These are phyloP conservation scores for Prunus salicina DNA, from an alignment of 306 rosid genomes.

Conservation along the genomic window DNA sequence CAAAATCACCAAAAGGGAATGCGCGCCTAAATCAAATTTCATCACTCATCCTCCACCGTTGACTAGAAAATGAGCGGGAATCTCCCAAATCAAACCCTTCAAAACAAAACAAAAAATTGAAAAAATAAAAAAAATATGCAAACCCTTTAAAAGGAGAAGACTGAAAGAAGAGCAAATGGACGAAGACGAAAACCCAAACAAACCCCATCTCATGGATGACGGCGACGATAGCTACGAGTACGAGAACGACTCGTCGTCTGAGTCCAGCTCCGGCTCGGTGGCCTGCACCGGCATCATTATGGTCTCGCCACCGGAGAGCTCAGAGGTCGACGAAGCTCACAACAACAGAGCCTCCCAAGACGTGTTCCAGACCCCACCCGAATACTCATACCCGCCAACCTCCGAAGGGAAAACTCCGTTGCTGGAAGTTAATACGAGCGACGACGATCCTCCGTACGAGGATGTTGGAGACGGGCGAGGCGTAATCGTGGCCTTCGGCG, in stretches of 20 bases:
- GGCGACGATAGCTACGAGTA: background rate
- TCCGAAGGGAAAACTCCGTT: constrained; percentile 23
- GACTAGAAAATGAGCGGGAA: constrained; percentile 25
- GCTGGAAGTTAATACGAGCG: background rate
- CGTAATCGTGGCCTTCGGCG: background rate
- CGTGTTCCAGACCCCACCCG: constrained; percentile 56
- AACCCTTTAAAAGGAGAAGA: background rate
- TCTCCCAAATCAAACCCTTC: constrained; percentile 11
- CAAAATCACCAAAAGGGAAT: background rate
- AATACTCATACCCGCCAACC: constrained; percentile 22
- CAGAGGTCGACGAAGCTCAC: background rate
- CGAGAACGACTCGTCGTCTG: background rate
- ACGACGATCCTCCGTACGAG: background rate
- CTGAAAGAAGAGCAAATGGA: too few species aligned
- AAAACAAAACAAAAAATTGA: too few species aligned
- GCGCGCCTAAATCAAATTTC: constrained; percentile 2
- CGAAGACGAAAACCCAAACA: background rate
- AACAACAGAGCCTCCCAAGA: constrained; percentile 27
- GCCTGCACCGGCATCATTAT: constrained; percentile 24
- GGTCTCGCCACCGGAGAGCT: constrained; percentile 33
- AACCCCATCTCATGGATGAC: constrained; percentile 1
- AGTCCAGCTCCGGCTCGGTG: background rate
- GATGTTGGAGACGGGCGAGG: background rate
- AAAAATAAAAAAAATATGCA: background rate
- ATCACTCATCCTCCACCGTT: constrained; percentile 10